phyloP scores from a whole-genome alignment of 805 yeast species.

The Tetrapisispora fleetii region DNA sequence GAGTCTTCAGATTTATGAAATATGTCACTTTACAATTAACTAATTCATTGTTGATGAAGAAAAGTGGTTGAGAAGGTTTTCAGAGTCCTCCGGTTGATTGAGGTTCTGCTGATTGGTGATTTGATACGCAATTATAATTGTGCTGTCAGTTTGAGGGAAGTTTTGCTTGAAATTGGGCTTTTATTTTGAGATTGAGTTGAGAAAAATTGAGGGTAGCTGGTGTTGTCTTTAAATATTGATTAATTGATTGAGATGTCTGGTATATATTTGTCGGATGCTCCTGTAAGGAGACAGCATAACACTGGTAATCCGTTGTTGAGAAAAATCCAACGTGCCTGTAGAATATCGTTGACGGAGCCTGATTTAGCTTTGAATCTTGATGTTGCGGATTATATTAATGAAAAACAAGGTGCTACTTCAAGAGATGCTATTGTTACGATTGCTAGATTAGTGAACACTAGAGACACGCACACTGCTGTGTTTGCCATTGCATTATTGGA shows the following conservation, averaged over 20 bases:
- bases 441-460: conserved; percentile 69
- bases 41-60: no score
- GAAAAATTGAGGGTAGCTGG: no score
- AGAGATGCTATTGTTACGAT: conserved; percentile 86
- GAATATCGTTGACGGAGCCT: conserved; percentile 74
- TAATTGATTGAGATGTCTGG: conserved; percentile 18
- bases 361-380: conserved; percentile 81
- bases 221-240: no score
- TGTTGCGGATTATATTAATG: conserved; percentile 87
- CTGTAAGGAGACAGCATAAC: conserved; percentile 25
- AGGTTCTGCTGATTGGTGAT: no score
- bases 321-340: conserved; percentile 67
- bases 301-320: conserved; percentile 31
- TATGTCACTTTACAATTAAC: no score
- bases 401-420: conserved; percentile 82
- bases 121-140: no score
- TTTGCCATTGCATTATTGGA: conserved; percentile 79
- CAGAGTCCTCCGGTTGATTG: no score
- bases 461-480: conserved; percentile 74
- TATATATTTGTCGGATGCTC: conserved; percentile 27
- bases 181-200: no score
- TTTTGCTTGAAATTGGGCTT: no score
- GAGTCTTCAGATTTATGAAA: no score
- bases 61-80: no score
- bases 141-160: no score